A percentile compares a stretch with the other conserved stretches of the same genome.
phyloP scores from a whole-genome alignment of 78 protist species.

The Dictyostelium discoideum region dicty_2.7 NC_007088.5:6005501-6006000 shows the following conservation, averaged over 20 bases:
- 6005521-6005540: not conserved
- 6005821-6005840: not conserved
- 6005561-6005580: not conserved
- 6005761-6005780: not conserved
- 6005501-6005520: not conserved
- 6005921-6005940: not conserved
- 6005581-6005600: not conserved
- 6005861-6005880: constrained; percentile 20
- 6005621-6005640: not conserved
- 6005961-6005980: not conserved
- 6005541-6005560: not conserved
- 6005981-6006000: not conserved
- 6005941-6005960: not conserved
- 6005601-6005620: not conserved
- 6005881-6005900: not conserved
- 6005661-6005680: not conserved
- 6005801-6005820: constrained; percentile 1
- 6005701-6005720: not conserved
- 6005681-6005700: not conserved
- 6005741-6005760: not conserved
- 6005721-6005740: not conserved
- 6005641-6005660: too few relatives aligned
- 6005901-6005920: not conserved
- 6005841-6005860: not conserved
- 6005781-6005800: constrained; percentile 9